Base-by-base conservation (phyloP, 805 yeast species). In the Torulaspora maleeae region DNA sequence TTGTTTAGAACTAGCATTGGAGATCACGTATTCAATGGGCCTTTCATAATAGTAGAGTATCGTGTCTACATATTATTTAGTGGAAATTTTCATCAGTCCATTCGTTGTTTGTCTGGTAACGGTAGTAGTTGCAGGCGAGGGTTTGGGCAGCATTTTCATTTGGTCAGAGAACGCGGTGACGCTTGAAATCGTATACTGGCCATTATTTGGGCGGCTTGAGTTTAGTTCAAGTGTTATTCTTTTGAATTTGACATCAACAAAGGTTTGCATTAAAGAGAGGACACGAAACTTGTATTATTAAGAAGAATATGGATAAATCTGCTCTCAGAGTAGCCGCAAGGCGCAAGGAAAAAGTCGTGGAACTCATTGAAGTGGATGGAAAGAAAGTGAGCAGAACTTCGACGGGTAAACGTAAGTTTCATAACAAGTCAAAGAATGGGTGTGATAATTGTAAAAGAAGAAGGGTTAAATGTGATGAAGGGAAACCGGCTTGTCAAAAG, bases 391-490 rank as follows among this genome's bases (percentile, higher is more conserved):
- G 68, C 38, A 66, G 58, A 47, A 64, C 69, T 0, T 69, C 84
- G 0, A 77, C 81, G 0, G 87, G 85, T 5, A 90, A 88, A 66
- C 75, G 97, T 36, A 84, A 86, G 58, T 91, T 83, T 58, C 98
- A 91, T 62, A 85, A 82, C 48, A 91, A 91, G 66, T 85, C 95
- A 28, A 77, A 95, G 46, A 78, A 79, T 45, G 98, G 98, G 0
- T 90, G 98, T 67, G 77, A 81, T 32, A 86, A 95, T 2, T 90
- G 98, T 67, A 90, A 90, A 60, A 76, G 79, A 52, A 76, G 98
- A 56, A 72, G 97, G 41, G 96, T 91, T 33, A 90, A 90, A 62
- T 90, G 98, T 71, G 97, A 90, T 62, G 97, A 91, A 64, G 70
- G 71, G 1, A 83, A 80, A 49, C 97, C 97, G 1, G 61, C 71